Evolutionary conservation across 2,329 filamentous ascomycete genomes (phyloP).

Genomic region (Xylaria sp.): DNA sequence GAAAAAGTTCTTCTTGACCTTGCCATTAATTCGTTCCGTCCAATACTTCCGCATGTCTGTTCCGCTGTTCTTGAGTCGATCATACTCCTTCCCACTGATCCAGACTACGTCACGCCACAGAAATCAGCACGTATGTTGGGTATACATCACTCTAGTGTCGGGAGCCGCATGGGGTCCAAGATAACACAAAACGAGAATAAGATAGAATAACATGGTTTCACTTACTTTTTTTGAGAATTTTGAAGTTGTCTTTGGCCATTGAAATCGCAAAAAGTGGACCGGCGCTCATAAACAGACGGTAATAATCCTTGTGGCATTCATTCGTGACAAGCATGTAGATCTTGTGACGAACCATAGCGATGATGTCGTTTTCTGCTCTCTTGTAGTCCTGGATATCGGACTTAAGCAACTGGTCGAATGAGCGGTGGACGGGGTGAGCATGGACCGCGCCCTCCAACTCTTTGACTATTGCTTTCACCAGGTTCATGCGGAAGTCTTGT

Average conservation of each 20-base stretch:
- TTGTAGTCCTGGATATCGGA: not conserved
- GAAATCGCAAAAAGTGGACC: not conserved
- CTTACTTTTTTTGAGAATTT: conserved; percentile 17
- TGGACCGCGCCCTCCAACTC: not conserved
- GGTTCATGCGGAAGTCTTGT: not conserved
- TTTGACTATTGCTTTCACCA: conserved; percentile 7
- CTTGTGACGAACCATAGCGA: not conserved
- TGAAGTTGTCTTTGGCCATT: not conserved
- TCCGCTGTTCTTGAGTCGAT: conserved; percentile 22
- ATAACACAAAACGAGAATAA: not conserved
- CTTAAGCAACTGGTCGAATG: conserved; percentile 7
- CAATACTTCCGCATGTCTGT: conserved; percentile 19
- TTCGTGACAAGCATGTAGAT: conserved; percentile 6
- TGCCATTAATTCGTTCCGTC: not conserved
- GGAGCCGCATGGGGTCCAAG: not conserved
- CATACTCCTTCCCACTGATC: conserved; percentile 28
- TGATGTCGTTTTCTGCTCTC: not conserved
- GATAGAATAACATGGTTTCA: not conserved
- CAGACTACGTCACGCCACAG: conserved; percentile 23
- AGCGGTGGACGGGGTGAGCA: not conserved
- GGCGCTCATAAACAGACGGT: conserved; percentile 12
- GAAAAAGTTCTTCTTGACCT: not conserved
- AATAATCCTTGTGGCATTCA: conserved; percentile 1
- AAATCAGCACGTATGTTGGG: conserved; percentile 4
- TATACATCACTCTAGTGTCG: not conserved